Evolutionary conservation across 2,329 filamentous ascomycete genomes (phyloP), one percentile per base, ranked within the genome.

Genomic region (Penicillium sp.): DNA sequence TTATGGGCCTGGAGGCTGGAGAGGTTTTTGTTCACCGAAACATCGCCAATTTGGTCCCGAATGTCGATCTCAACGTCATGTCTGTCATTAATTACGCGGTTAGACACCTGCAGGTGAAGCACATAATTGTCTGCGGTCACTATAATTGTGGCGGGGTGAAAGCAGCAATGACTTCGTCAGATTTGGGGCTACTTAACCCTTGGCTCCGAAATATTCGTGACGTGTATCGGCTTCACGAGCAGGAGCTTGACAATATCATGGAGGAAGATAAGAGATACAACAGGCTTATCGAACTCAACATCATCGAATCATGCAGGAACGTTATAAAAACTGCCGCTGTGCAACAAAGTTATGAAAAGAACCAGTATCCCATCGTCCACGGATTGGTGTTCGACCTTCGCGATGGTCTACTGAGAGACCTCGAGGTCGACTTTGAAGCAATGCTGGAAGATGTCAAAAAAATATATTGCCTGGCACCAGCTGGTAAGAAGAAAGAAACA

Each of bases 301-400:
- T 69, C 15, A 49, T 67, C 2, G 65, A 68, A 51, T 64, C 62
- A 7, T 68, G 65, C 34, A 42, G 61, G 24, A 68, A 66, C 40
- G 55, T 68, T 18, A 61, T 68, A 49, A 68, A 68, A 51, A 89
- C 71, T 64, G 80, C 69, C 78, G 88, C 71, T 8, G 72, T 67
- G 75, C 87, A 75, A 77, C 81, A 74, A 65, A 83, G 78, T 15
- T 89, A 84, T 64, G 78, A 78, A 39, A 70, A 81, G 65, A 84
- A 87, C 62, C 72, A 80, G 59, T 89, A 81, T 65, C 87, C 87
- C 46, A 80, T 89, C 55, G 86, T 90, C 46, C 86, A 89, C 72
- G 87, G 85, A 29, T 89, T 86, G 86, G 86, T 89, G 37, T 90
- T 90, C 75, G 84, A 81, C 56, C 85, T 89, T 61, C 73, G 82